Evolutionary conservation across 768 basidiomycete species (phyloP), one percentile per base, ranked within the genome.

Genomic region (Phaffia tasmanica): DNA sequence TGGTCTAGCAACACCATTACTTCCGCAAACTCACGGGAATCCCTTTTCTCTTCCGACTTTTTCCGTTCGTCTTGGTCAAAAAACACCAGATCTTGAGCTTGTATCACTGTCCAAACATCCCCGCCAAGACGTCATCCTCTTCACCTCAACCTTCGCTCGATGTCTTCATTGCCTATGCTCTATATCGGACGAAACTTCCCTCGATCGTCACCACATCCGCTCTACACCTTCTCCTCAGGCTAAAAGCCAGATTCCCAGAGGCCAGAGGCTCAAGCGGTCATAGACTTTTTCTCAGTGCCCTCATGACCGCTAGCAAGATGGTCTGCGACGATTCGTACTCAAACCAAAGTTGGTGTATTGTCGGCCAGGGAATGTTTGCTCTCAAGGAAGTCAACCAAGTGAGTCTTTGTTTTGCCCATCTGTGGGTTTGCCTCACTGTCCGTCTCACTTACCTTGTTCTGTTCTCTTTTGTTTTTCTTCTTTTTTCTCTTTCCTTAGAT

Each of bases 281-380:
- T 74, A 82, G 89, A 0, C 78, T 95, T 18, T 42, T 42, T 11
- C 35, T 42, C 11, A 42, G 35, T 42, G 35, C 35, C 35, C 35
- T 42, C 11, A 42, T 42, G 35, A 42, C 73, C 50, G 67, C 70
- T 18, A 57, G 64, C 29, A 75, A 75, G 69, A 86, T 91, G n/a
- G 86, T 90, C 58, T 91, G 89, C 77, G 89, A 93, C 79, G 89
- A 92, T 72, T 92, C 89, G 0, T 93, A 92, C 75, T 89, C 87
- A 19, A 92, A 92, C 81, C 89, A 90, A 74, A 88, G 86, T 0
- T 93, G 90, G 90, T 83, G 84, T 6, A 86, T 92, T 54, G 90
- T 93, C 51, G 89, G 87, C 0, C 88, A 92, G 75, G 85, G 83
- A 32, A 86, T 90, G 83, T 93, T 92, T 72, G 78, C 81, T 0